These are phyloP conservation scores for Malassezia brasiliensis DNA, from an alignment of 1,284 basidiomycete genomes.

Conservation along the genomic window DNA sequence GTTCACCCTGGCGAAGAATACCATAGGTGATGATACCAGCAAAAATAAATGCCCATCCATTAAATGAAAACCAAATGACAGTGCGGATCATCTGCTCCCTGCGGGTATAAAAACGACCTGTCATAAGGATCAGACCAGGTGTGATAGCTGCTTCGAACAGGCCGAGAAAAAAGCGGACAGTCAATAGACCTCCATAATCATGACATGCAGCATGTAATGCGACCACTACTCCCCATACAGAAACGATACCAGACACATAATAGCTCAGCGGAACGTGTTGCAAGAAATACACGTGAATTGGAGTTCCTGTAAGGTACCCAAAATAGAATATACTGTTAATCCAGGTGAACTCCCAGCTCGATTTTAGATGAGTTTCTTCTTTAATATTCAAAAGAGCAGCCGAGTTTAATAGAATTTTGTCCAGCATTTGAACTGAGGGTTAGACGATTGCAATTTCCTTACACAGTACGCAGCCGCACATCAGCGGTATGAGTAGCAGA, in stretches of 20 bases:
- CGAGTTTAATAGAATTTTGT: constrained; percentile 38
- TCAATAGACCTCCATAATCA: constrained; percentile 32
- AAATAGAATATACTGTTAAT: constrained; percentile 32
- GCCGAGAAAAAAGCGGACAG: constrained; percentile 39
- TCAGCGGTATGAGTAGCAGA: constrained; percentile 32
- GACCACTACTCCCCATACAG: constrained; percentile 21
- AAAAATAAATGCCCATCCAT: constrained; percentile 37
- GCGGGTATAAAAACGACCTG: constrained; percentile 31
- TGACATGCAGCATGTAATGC: constrained; percentile 32
- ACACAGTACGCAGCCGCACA: constrained; percentile 2
- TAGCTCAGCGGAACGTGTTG: constrained; percentile 22
- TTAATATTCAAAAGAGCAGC: constrained; percentile 34
- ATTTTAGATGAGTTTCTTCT: constrained; percentile 26
- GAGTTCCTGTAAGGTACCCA: constrained; percentile 23
- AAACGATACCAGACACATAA: constrained; percentile 16
- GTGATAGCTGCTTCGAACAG: constrained; percentile 33
- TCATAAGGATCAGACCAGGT: constrained; percentile 30
- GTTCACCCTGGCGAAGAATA: constrained; percentile 20
- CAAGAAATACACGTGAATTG: constrained; percentile 19
- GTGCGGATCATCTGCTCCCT: constrained; percentile 29
- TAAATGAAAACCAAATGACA: constrained; percentile 31
- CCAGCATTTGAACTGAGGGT: constrained; percentile 30
- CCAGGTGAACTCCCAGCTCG: constrained; percentile 37
- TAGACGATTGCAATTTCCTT: neutral
- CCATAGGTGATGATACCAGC: constrained; percentile 31